phyloP scores from a whole-genome alignment of 495 filamentous ascomycete species.

The Penicillium egyptiacum region DNA sequence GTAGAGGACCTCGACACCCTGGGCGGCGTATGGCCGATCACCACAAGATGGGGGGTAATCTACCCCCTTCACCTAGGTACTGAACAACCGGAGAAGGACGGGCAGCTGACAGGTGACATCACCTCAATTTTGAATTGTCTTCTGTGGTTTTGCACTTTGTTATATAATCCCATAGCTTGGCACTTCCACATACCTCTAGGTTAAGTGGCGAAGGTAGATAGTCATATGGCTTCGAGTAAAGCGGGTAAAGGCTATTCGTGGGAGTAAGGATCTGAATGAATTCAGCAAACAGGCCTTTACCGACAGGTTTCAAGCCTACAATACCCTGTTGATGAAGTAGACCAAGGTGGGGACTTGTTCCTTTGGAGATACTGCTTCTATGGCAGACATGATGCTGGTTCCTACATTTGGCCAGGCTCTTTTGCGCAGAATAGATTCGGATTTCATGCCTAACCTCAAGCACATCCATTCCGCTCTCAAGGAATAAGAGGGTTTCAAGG shows the following conservation, averaged over 20 bases:
- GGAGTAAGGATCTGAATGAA: not conserved
- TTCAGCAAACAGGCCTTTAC: not conserved
- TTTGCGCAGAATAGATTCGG: not conserved
- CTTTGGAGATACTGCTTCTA: not conserved
- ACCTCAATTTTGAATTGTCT: too few relatives aligned
- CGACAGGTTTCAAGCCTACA: not conserved
- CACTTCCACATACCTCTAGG: too few relatives aligned
- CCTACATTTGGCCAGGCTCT: not conserved
- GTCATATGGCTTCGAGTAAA: too few relatives aligned
- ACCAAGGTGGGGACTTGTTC: not conserved
- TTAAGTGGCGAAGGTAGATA: too few relatives aligned
- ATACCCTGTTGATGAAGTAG: not conserved
- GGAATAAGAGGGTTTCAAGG: not conserved
- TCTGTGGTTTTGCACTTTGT: too few relatives aligned
- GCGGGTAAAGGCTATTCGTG: not conserved
- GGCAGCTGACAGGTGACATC: too few relatives aligned
- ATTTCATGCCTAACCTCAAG: not conserved
- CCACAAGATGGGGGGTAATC: too few relatives aligned
- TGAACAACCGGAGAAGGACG: too few relatives aligned
- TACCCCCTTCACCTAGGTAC: too few relatives aligned
- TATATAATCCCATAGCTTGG: too few relatives aligned
- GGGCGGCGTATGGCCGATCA: too few relatives aligned
- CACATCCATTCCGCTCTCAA: not conserved
- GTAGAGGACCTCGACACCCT: too few relatives aligned
- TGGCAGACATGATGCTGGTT: not conserved